A percentile compares a stretch with the other conserved stretches of the same genome.
Conservation (phyloP, 805 yeast genomes). For the Nematodospora valgi region DNA sequence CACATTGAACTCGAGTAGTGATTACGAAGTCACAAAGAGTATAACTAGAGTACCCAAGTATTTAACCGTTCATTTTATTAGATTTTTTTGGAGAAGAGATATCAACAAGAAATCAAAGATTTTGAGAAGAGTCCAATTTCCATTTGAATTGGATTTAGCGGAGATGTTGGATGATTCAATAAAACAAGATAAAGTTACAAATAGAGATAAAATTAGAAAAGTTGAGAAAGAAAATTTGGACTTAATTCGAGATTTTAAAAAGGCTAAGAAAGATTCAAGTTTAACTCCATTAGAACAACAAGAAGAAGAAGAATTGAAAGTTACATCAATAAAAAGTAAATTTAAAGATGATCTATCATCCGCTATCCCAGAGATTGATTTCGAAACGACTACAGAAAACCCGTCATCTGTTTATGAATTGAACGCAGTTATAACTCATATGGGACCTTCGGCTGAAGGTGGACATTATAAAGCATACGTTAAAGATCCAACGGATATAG, state of each 20-base stretch:
- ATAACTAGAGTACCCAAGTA: slow-evolving; percentile 82
- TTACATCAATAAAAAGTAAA: slow-evolving; percentile 45
- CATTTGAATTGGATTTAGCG: slow-evolving; percentile 84
- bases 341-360: slow-evolving; percentile 46
- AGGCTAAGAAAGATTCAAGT: slow-evolving; percentile 37
- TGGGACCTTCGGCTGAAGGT: slow-evolving; percentile 93
- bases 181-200: slow-evolving; percentile 59
- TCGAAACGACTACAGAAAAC: slow-evolving; percentile 58
- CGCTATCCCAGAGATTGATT: slow-evolving; percentile 35
- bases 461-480: slow-evolving; percentile 96
- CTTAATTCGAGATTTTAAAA: slow-evolving; percentile 68
- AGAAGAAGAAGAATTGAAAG: slow-evolving; percentile 51
- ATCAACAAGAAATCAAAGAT: slow-evolving; percentile 89
- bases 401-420: slow-evolving; percentile 87
- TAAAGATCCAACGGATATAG: slow-evolving; percentile 60
- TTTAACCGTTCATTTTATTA: slow-evolving; percentile 85
- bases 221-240: slow-evolving; percentile 74
- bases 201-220: slow-evolving; percentile 73
- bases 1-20: slow-evolving; percentile 66
- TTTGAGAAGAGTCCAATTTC: slow-evolving; percentile 90
- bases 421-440: slow-evolving; percentile 82
- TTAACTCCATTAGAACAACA: slow-evolving; percentile 53
- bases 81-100: slow-evolving; percentile 95
- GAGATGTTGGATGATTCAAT: slow-evolving; percentile 83
- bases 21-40: slow-evolving; percentile 55